These are phyloP conservation scores for Ailanthus altissimus DNA, from an alignment of 345 rosid genomes.

Conservation along the genomic window DNA sequence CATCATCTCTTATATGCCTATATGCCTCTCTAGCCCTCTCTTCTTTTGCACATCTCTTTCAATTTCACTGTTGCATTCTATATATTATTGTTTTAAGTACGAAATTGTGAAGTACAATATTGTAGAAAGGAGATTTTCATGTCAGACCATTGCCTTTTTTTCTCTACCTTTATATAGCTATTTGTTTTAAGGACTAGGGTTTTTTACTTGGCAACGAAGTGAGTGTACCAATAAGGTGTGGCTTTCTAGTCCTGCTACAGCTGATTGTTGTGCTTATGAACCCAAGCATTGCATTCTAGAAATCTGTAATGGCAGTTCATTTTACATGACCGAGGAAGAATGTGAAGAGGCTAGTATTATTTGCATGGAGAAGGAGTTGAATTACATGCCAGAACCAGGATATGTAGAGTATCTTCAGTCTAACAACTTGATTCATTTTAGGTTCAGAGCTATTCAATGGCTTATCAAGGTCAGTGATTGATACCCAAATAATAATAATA, in stretches of 20 bases:
- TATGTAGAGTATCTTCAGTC: slow-evolving; percentile 33
- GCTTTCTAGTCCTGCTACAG: slow-evolving; percentile 37
- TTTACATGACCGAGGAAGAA: slow-evolving; percentile 29
- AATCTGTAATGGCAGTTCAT: neutral
- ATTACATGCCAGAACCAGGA: slow-evolving; percentile 39
- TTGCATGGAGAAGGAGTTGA: slow-evolving; percentile 36
- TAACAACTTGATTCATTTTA: slow-evolving; percentile 22
- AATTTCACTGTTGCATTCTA: neutral
- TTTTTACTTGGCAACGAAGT: neutral
- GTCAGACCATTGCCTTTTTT: slow-evolving; percentile 20
- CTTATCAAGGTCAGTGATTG: slow-evolving; percentile 35
- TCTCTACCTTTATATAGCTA: neutral
- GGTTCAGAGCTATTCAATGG: slow-evolving; percentile 45
- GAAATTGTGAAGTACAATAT: neutral
- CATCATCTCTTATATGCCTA: slow-evolving; percentile 23
- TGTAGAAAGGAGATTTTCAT: neutral
- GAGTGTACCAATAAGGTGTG: slow-evolving; percentile 23
- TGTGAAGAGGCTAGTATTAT: slow-evolving; percentile 24
- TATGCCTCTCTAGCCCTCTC: neutral
- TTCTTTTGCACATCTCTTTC: neutral
- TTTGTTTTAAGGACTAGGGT: neutral
- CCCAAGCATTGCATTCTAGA: neutral
- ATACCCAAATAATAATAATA: too few species aligned
- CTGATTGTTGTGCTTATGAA: slow-evolving; percentile 9
- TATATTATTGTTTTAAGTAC: neutral